A percentile compares a stretch with the other conserved stretches of the same genome.
Conservation (phyloP, 2,329 filamentous ascomycete species). For the Fusarium nanum region DNA sequence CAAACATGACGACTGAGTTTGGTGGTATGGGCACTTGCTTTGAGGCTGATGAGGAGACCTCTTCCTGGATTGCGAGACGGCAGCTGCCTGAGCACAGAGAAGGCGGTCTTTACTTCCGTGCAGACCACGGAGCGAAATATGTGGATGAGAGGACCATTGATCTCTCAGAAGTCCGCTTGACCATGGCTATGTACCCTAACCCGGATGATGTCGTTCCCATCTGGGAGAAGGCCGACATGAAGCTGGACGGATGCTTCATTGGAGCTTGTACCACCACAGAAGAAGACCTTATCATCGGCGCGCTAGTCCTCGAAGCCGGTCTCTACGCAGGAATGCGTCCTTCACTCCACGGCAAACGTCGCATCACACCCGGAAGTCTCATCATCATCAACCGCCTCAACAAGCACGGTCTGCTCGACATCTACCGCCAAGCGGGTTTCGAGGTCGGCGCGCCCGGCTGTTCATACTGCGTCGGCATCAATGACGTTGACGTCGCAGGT, state of each 20-base stretch:
- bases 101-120: conserved; percentile 51
- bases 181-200: conserved; percentile 54
- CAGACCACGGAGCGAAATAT: conserved; percentile 54
- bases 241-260: neutral
- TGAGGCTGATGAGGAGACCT: conserved; percentile 53
- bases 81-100: conserved; percentile 36
- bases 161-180: conserved; percentile 52
- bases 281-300: neutral
- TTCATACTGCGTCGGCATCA: neutral
- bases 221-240: neutral
- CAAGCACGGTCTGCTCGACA: neutral
- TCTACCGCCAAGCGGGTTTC: neutral
- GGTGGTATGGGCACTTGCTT: conserved; percentile 56
- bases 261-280: neutral
- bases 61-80: conserved; percentile 50
- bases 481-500: neutral
- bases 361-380: neutral
- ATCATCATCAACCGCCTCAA: neutral
- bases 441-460: neutral
- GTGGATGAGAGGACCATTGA: conserved; percentile 52
- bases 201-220: conserved; percentile 54
- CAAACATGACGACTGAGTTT: conserved; percentile 60
- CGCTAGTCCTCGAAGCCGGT: neutral
- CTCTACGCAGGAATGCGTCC: neutral
- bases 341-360: neutral